Evolutionary conservation across 805 yeast species (phyloP).

Genomic region (Lachancea lanzarotensis): DNA sequence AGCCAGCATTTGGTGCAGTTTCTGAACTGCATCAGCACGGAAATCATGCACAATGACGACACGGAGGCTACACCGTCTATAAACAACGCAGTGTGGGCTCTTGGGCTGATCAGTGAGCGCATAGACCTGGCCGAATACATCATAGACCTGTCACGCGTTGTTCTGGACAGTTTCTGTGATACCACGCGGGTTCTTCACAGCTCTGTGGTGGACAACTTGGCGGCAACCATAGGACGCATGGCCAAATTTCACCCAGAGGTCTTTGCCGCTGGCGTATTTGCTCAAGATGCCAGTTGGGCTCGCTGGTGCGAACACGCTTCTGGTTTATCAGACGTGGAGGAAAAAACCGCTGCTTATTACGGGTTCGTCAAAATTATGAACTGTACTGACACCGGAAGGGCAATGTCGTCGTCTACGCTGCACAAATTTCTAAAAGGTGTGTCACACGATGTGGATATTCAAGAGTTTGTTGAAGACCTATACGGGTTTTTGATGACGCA

Average conservation of each 20-base stretch:
- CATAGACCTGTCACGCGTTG: conserved; percentile 25
- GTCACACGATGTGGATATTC: conserved; percentile 25
- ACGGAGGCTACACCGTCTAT: conserved; percentile 30
- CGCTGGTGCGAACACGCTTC: conserved; percentile 69
- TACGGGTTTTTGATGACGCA: conserved; percentile 23
- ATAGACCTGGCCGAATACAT: conserved; percentile 27
- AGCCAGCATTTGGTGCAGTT: conserved; percentile 37
- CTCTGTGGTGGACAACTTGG: conserved; percentile 78
- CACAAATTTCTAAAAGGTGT: conserved; percentile 25
- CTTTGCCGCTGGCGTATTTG: conserved; percentile 42
- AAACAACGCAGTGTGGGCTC: conserved; percentile 82
- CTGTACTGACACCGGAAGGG: conserved; percentile 15
- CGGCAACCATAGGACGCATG: conserved; percentile 82
- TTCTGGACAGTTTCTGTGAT: conserved; percentile 26
- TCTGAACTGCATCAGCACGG: conserved; percentile 61
- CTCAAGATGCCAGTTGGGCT: conserved; percentile 37
- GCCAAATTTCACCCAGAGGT: conserved; percentile 58
- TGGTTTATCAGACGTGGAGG: conserved; percentile 70
- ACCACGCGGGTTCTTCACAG: conserved; percentile 22
- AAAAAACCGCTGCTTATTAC: conserved; percentile 77
- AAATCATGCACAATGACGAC: conserved; percentile 43
- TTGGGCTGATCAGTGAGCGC: conserved; percentile 78
- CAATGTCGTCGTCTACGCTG: conserved; percentile 19
- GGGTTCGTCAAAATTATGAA: conserved; percentile 72
- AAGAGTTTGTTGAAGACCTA: conserved; percentile 27